Base-by-base conservation (phyloP, 768 basidiomycete species). In the Sarcodon aspratus region DNA sequence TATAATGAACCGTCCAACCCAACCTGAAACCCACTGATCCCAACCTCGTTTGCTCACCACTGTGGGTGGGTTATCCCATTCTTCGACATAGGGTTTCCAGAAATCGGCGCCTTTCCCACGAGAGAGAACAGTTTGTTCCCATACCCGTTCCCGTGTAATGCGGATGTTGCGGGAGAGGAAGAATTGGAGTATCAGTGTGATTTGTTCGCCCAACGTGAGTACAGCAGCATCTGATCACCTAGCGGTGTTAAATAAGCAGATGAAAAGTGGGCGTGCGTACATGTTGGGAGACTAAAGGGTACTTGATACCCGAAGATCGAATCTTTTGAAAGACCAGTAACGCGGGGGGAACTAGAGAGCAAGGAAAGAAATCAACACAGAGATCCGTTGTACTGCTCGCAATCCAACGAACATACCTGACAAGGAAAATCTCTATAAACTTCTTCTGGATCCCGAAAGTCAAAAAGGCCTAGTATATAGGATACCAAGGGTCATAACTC, bases 121-220 rank as follows among this genome's bases (percentile, higher is more conserved):
- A 5, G 90, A 94, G 6, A 73, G 66, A 31, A 95, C 79, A 0
- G 91, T 94, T 59, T 93, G 83, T 15, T 77, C 81, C 77, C 81
- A 89, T 9, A 78, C 90, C 9, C 85, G 75, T 47, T 78, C 77
- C 1, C 83, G 76, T 0, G 91, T 88, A 40, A 92, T 75, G 27
- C 79, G 76, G 44, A 95, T 80, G 63, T 95, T 94, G 43, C 79
- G 79, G 31, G 80, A 73, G 46, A 97, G 75, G 67, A 94, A 94
- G 69, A 85, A 94, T 2, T 70, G 73, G 45, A 95, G 71, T 49
- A 97, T 83, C 15, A 66, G 65, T 0, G 86, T 85, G 34, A 87
- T 59, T 66, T 94, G 90, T 0, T 78, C 69, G 8, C 85, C 80
- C 5, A 93, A 59, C 48, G 92, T 73, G 47, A 91, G 69, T 11